Percentiles rank a stretch among this genome's conserved stretches.
phyloP scores from a whole-genome alignment of 345 rosid genomes.

The Pelargonium nanum region DNA sequence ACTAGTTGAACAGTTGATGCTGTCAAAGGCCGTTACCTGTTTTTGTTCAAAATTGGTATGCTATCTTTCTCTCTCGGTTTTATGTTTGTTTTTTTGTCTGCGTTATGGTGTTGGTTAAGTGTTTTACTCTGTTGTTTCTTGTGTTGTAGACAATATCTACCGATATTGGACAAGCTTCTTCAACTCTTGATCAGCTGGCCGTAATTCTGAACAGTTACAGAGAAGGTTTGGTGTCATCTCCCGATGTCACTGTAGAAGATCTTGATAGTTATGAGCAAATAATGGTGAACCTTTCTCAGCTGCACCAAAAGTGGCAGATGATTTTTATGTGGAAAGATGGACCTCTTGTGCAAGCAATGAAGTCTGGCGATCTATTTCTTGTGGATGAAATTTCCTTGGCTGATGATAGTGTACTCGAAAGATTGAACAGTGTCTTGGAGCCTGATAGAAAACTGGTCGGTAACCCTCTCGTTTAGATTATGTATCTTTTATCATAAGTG shows the following conservation, averaged over 20 bases:
- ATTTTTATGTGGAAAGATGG: constrained; percentile 97
- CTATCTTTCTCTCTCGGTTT: neutral
- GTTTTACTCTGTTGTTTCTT: constrained; percentile 5
- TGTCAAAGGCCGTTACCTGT: constrained; percentile 32
- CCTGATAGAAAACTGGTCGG: constrained; percentile 77
- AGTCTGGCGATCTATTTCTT: constrained; percentile 70
- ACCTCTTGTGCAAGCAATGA: constrained; percentile 91
- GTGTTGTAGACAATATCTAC: constrained; percentile 45
- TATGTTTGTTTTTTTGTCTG: constrained; percentile 4
- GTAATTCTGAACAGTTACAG: constrained; percentile 27
- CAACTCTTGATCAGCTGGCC: constrained; percentile 38
- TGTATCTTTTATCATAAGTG: neutral
- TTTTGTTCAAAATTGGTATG: constrained; percentile 32
- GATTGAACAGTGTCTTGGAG: constrained; percentile 91
- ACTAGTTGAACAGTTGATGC: constrained; percentile 47
- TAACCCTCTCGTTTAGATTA: constrained; percentile 1
- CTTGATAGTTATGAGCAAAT: constrained; percentile 43
- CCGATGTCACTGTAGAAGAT: constrained; percentile 28
- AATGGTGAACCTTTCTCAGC: constrained; percentile 39
- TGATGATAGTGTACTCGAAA: constrained; percentile 92
- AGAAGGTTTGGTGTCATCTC: constrained; percentile 27
- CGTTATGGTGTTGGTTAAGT: neutral
- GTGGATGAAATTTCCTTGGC: constrained; percentile 97
- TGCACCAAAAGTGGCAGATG: constrained; percentile 65
- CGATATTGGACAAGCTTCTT: constrained; percentile 56